Conservation (phyloP, 495 filamentous ascomycete genomes). For the Cercophora samala region DNA sequence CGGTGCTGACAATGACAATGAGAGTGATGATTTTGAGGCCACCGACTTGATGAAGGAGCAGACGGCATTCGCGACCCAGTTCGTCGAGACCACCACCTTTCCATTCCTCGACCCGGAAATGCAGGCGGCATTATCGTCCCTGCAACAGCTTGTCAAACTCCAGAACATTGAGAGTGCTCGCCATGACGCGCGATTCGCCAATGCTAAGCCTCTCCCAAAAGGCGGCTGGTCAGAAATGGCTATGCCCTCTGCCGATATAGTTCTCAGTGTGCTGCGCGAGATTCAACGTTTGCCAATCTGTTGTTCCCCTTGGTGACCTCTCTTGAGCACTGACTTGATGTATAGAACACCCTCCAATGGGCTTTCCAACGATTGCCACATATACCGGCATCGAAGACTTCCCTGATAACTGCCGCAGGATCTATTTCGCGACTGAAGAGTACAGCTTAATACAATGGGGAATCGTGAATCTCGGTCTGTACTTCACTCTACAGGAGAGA, state of each 20-base stretch:
- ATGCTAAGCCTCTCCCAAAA: conserved; percentile 42
- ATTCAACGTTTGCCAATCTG: conserved; percentile 34
- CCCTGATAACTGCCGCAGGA: conserved; percentile 54
- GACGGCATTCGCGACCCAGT: conserved; percentile 60
- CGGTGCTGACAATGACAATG: conserved; percentile 24
- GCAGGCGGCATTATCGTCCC: conserved; percentile 52
- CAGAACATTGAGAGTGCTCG: conserved; percentile 41
- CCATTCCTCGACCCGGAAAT: conserved; percentile 50
- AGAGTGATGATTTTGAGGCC: conserved; percentile 55
- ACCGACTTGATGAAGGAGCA: conserved; percentile 60
- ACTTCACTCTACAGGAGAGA: conserved; percentile 55
- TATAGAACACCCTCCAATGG: conserved; percentile 36
- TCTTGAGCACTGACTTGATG: not conserved
- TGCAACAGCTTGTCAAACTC: conserved; percentile 56
- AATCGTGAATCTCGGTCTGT: conserved; percentile 54
- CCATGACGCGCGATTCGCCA: conserved; percentile 40
- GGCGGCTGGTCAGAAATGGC: conserved; percentile 47
- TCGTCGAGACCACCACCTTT: conserved; percentile 54
- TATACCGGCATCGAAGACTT: conserved; percentile 53
- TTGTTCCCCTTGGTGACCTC: not conserved
- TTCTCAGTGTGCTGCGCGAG: conserved; percentile 49
- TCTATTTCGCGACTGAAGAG: conserved; percentile 59
- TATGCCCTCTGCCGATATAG: conserved; percentile 53
- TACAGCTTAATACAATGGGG: conserved; percentile 55
- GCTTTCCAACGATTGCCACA: conserved; percentile 40